These are phyloP conservation scores for Halophytophthora polymorphica DNA, from an alignment of 352 stramenopile species.

Conservation along the genomic window DNA sequence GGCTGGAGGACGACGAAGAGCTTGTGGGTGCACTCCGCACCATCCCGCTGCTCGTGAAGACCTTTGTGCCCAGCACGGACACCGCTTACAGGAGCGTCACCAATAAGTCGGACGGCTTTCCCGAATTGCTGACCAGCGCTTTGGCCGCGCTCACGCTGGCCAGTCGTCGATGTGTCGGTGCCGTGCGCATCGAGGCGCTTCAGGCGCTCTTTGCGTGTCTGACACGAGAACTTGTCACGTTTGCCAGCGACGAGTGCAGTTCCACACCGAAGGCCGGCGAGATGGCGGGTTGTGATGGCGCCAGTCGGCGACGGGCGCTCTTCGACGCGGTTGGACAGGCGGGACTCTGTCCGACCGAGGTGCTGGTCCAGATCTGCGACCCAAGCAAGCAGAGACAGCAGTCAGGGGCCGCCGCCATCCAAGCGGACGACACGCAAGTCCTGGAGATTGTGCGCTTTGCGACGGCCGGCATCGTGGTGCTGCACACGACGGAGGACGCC, in stretches of 20 bases:
- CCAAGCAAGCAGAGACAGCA: slow-evolving; percentile 28
- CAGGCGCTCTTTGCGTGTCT: slow-evolving; percentile 38
- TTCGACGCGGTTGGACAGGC: slow-evolving; percentile 31
- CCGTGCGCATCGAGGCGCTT: slow-evolving; percentile 37
- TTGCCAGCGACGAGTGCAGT: slow-evolving; percentile 18
- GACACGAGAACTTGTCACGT: slow-evolving; percentile 32
- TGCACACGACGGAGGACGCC: slow-evolving; percentile 43
- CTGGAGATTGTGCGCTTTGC: slow-evolving; percentile 38
- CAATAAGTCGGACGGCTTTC: slow-evolving; percentile 17
- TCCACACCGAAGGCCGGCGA: slow-evolving; percentile 9
- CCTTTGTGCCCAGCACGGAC: slow-evolving; percentile 11
- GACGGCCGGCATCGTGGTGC: slow-evolving; percentile 45
- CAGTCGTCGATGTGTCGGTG: slow-evolving; percentile 30
- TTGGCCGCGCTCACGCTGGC: slow-evolving; percentile 34
- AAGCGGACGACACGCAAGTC: slow-evolving; percentile 27
- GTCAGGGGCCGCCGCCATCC: slow-evolving; percentile 19
- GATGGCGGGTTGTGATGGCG: no score
- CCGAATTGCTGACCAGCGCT: slow-evolving; percentile 24
- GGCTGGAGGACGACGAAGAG: slow-evolving; percentile 35
- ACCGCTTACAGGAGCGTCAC: slow-evolving; percentile 4
- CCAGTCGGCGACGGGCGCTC: slow-evolving; percentile 7
- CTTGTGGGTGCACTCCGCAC: slow-evolving; percentile 34
- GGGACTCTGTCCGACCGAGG: slow-evolving; percentile 39
- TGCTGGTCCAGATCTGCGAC: slow-evolving; percentile 40
- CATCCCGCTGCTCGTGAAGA: slow-evolving; percentile 33